A percentile compares a stretch with the other conserved stretches of the same genome.
Evolutionary conservation across 768 basidiomycete genomes (phyloP).

Genomic region (Pulveroboletus sp.): DNA sequence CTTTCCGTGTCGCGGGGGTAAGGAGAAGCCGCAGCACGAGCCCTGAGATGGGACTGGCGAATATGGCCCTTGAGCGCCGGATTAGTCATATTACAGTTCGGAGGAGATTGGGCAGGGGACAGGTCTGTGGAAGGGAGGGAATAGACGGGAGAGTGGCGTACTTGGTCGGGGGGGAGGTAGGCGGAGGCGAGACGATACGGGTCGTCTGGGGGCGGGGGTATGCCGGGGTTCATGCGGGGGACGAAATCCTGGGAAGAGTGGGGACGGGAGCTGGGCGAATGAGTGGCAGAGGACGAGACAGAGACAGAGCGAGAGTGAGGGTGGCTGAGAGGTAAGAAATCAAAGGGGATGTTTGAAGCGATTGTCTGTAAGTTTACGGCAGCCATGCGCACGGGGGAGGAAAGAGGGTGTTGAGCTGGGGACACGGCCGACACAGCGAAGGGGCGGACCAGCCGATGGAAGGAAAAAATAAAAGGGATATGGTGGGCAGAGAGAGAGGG

Average conservation of each 20-base stretch:
- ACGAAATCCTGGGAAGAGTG: conserved; percentile 71
- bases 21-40: conserved; percentile 76
- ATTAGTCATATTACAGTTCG: conserved; percentile 72
- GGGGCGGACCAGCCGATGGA: conserved; percentile 56
- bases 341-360: conserved; percentile 62
- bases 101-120: conserved; percentile 59
- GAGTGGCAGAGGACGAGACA: conserved; percentile 70
- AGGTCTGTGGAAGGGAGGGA: conserved; percentile 39
- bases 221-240: conserved; percentile 47
- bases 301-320: conserved; percentile 77
- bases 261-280: conserved; percentile 69
- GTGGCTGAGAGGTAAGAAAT: conserved; percentile 60
- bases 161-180: conserved; percentile 45
- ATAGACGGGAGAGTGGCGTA: conserved; percentile 44
- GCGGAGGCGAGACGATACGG: conserved; percentile 60
- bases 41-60: conserved; percentile 72
- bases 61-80: conserved; percentile 74
- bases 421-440: conserved; percentile 31
- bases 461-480: conserved; percentile 2
- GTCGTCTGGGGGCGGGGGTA: conserved; percentile 59
- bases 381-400: conserved; percentile 47
- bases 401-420: conserved; percentile 38
- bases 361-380: conserved; percentile 74
- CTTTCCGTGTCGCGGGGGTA: conserved; percentile 84
- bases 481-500: not conserved